Conservation (phyloP, 2,329 filamentous ascomycete genomes). For the Colletotrichum lupini region DNA sequence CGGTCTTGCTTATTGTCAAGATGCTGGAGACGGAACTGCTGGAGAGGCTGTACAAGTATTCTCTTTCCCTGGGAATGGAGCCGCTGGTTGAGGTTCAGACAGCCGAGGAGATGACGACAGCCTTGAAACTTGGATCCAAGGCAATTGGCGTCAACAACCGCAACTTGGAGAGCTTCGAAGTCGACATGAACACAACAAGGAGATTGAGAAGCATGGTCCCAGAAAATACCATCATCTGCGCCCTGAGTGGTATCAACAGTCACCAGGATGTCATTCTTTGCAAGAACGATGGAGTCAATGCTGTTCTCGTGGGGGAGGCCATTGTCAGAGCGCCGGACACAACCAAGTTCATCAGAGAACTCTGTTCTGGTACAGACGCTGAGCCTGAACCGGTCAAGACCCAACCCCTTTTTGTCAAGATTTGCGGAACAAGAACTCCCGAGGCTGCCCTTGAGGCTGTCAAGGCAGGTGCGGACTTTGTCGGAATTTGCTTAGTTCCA, state of each 20-base stretch:
- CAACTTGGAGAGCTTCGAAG: constrained; percentile 95
- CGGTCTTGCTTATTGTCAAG: constrained; percentile 95
- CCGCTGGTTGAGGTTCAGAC: constrained; percentile 97
- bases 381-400: constrained; percentile 47
- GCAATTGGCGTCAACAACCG: constrained; percentile 98
- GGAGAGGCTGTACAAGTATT: constrained; percentile 86
- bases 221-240: constrained; percentile 87
- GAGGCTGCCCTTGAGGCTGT: constrained; percentile 85
- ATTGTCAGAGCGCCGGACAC: constrained; percentile 93
- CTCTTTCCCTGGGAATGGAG: constrained; percentile 92
- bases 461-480: constrained; percentile 87
- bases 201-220: constrained; percentile 89
- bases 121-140: constrained; percentile 86
- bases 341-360: constrained; percentile 81
- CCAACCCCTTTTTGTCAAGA: constrained; percentile 81
- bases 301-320: constrained; percentile 93
- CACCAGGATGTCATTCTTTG: constrained; percentile 90
- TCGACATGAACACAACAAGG: constrained; percentile 92
- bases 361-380: constrained; percentile 72
- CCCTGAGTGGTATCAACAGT: constrained; percentile 91
- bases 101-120: constrained; percentile 89
- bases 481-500: constrained; percentile 92
- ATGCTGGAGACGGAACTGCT: constrained; percentile 87
- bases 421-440: constrained; percentile 88
- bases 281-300: constrained; percentile 88